These are phyloP conservation scores for Dalbergia cochinchinensis DNA, from an alignment of 306 rosid species.

Conservation along the genomic window DNA sequence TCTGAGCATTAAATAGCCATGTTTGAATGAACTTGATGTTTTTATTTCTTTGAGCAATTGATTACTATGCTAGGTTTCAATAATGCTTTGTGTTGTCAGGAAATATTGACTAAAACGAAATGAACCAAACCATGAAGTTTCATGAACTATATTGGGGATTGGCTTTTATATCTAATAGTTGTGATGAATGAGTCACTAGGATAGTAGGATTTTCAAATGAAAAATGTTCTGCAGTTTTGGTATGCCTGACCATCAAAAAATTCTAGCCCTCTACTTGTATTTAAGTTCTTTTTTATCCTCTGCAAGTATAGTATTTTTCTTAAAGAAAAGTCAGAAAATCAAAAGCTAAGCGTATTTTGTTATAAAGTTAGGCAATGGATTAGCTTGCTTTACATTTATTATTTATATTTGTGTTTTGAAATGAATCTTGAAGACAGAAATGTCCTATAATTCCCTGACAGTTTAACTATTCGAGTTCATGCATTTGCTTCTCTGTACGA, in stretches of 20 bases:
- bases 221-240: neutral
- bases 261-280: neutral
- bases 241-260: constrained; percentile 9
- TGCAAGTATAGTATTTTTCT: neutral
- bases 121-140: neutral
- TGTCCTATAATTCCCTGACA: neutral
- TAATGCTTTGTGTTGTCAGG: neutral
- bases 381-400: constrained; percentile 7
- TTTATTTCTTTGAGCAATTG: neutral
- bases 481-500: neutral
- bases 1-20: neutral
- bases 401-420: neutral
- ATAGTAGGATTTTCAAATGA: neutral
- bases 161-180: neutral
- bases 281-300: neutral
- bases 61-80: neutral
- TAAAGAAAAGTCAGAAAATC: neutral
- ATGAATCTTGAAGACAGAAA: constrained; percentile 7
- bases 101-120: constrained; percentile 4
- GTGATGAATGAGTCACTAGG: neutral
- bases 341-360: constrained; percentile 9
- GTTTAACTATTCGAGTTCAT: neutral
- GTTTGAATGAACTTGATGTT: neutral
- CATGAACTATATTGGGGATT: neutral
- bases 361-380: neutral